Conservation (phyloP, 768 basidiomycete species). For the Hygrocybe punicea region DNA sequence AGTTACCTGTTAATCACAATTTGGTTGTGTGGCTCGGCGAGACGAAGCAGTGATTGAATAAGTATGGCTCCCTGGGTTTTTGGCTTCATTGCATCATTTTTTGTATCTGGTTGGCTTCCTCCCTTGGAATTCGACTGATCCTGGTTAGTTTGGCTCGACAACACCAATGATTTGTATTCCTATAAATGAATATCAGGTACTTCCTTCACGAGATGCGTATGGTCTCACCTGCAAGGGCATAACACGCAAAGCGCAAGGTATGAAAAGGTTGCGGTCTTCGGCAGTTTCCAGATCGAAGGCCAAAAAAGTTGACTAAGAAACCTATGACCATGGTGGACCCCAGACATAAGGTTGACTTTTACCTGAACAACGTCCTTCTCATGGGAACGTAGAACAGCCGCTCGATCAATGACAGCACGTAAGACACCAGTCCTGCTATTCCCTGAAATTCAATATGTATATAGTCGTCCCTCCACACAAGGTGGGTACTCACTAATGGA, state of each 20-base stretch:
- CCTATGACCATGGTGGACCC: background rate
- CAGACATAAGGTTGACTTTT: constrained; percentile 14
- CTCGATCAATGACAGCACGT: constrained; percentile 70
- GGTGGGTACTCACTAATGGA: constrained; percentile 58
- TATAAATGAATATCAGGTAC: background rate
- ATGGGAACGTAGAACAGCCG: constrained; percentile 44
- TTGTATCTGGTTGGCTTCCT: constrained; percentile 19
- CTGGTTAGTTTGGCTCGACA: background rate
- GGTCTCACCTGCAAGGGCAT: constrained; percentile 47
- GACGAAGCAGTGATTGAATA: constrained; percentile 74
- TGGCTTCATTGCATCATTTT: constrained; percentile 48
- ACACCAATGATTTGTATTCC: constrained; percentile 27
- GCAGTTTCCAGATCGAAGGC: constrained; percentile 54
- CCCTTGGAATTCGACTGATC: constrained; percentile 10
- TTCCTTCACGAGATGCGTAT: background rate
- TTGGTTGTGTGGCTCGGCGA: constrained; percentile 64
- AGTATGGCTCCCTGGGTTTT: constrained; percentile 83
- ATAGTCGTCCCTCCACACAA: background rate
- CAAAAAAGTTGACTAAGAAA: constrained; percentile 51
- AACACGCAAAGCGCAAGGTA: constrained; percentile 65
- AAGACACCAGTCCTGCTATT: constrained; percentile 74
- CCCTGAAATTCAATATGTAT: constrained; percentile 40
- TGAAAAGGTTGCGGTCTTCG: constrained; percentile 51
- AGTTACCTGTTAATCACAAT: constrained; percentile 66
- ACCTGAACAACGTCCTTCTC: constrained; percentile 59